Conservation (phyloP, 345 rosid genomes). For the Citrus sinensis region DNA sequence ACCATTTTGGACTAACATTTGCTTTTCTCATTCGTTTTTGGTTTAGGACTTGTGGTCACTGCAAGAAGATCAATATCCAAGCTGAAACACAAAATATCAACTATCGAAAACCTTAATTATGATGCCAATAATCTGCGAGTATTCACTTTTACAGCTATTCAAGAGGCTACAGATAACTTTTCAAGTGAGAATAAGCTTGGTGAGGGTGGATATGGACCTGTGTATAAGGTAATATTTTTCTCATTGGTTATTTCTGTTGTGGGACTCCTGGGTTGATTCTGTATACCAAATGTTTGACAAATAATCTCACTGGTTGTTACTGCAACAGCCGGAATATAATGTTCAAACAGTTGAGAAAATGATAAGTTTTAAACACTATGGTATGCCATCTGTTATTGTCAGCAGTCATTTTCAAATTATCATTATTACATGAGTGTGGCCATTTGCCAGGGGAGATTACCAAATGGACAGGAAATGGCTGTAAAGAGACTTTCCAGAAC, state of each 20-base stretch:
- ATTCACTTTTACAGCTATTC: conserved; percentile 19
- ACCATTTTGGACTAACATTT: background rate
- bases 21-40: background rate
- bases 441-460: conserved; percentile 15
- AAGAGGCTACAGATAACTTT: conserved; percentile 37
- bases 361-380: no score
- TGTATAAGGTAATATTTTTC: conserved; percentile 29
- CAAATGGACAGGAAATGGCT: conserved; percentile 19
- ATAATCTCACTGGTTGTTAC: background rate
- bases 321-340: background rate
- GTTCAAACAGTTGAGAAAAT: background rate
- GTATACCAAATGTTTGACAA: background rate
- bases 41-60: background rate
- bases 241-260: background rate
- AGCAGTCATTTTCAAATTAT: no score
- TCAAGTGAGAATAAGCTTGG: conserved; percentile 34
- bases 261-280: background rate
- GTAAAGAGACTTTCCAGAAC: conserved; percentile 28
- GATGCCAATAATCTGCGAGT: conserved; percentile 22
- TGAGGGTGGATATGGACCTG: conserved; percentile 51
- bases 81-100: background rate
- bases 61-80: background rate
- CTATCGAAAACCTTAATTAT: background rate
- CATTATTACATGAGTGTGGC: no score
- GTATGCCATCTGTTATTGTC: no score